Base-by-base conservation (phyloP, 2,329 filamentous ascomycete species). In the Elsinoe batatas region DNA sequence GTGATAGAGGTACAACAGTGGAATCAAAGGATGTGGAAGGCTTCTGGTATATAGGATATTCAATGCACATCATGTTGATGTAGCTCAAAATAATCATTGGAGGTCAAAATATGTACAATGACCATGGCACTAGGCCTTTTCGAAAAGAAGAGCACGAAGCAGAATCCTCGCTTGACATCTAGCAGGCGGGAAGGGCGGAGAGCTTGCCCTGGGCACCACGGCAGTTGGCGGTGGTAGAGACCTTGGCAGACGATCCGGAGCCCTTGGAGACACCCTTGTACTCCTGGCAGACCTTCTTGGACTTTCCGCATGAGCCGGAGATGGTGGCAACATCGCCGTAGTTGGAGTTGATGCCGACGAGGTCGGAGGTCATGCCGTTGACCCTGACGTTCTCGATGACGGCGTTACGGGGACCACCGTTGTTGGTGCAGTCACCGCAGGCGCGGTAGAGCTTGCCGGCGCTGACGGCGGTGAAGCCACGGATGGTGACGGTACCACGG, bases 331-430 rank as follows among this genome's bases (percentile, higher is more conserved):
- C 74, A 59, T 76, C 74, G 33, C 74, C 75, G 60, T 73, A 78
- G 71, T 78, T 79, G 57, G 69, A 70, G 69, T 78, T 78, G 65
- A 78, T 77, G 46, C 75, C 74, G 59, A 69, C 72, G 30, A 76
- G 68, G 56, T 76, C 76, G 56, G 71, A 65, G 15, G 69, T 67
- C 53, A 68, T 63, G 58, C 76, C 76, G 56, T 69, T 65, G 58
- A 71, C 71, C 50, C 68, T 68, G 58, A 74, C 66, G 61, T 72
- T 72, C 63, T 72, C 65, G 54, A 78, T 67, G 54, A 74, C 65
- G 53, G 75, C 69, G 58, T 69, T 66, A 55, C 74, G 70, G 3
- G 57, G 54, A 22, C 66, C 64, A 49, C 71, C 68, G 49, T 69
- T 69, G 37, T 57, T 66, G 12, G 64, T 66, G 67, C 75, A 78